Conservation (phyloP, 345 rosid genomes). For the Noccaea caerulescens region DNA sequence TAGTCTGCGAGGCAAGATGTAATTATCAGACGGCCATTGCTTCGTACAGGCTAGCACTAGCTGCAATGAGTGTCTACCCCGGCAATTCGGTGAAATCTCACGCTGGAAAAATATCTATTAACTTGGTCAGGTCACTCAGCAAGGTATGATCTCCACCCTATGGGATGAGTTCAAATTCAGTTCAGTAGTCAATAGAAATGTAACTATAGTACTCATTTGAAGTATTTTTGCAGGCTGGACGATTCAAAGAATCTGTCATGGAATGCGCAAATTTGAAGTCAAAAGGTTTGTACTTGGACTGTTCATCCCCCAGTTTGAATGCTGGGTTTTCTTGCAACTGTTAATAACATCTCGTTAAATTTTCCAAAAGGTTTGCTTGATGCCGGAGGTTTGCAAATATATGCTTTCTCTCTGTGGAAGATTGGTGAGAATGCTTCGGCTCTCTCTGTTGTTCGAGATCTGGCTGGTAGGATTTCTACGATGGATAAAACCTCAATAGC, state of each 20-base stretch:
- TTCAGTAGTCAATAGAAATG: conserved; percentile 47
- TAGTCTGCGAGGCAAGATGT: conserved; percentile 75
- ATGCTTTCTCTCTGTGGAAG: conserved; percentile 86
- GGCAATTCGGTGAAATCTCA: conserved; percentile 50
- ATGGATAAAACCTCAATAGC: conserved; percentile 63
- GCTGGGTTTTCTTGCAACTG: background rate
- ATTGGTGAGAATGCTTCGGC: conserved; percentile 73
- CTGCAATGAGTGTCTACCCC: conserved; percentile 52
- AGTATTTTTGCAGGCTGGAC: conserved; percentile 36
- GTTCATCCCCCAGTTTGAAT: conserved; percentile 4
- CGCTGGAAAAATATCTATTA: conserved; percentile 61
- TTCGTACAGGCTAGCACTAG: conserved; percentile 69
- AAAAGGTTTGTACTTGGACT: conserved; percentile 54
- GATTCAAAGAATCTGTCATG: conserved; percentile 56
- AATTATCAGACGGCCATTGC: conserved; percentile 66
- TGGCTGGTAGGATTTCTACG: conserved; percentile 61
- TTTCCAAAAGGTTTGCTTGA: conserved; percentile 69
- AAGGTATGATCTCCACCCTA: conserved; percentile 53
- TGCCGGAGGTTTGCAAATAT: conserved; percentile 70
- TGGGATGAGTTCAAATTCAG: background rate
- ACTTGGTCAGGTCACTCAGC: conserved; percentile 82
- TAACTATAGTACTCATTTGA: conserved; percentile 14
- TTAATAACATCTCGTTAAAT: background rate
- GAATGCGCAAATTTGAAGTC: conserved; percentile 71
- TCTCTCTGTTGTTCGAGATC: conserved; percentile 58